Percentiles rank a stretch among this genome's conserved stretches.
Evolutionary conservation across 2,329 filamentous ascomycete genomes (phyloP).

Genomic region (Trichoderma koningiopsis): DNA sequence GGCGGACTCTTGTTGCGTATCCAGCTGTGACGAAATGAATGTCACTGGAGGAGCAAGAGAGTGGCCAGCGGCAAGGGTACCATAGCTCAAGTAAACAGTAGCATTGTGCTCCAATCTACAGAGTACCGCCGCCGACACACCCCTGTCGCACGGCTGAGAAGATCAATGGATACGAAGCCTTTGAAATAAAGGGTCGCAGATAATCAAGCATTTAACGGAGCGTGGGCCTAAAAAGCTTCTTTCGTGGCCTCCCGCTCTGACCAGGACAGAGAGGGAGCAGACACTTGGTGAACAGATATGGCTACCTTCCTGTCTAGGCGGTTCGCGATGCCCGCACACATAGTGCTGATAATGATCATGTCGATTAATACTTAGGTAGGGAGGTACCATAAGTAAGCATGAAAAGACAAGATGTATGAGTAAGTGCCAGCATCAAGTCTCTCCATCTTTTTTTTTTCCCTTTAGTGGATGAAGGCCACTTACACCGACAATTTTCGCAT

Average conservation of each 20-base stretch:
- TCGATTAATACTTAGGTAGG: constrained; percentile 8
- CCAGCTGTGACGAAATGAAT: constrained; percentile 1
- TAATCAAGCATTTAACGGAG: constrained; percentile 1
- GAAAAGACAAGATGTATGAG: neutral
- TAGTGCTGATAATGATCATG: neutral
- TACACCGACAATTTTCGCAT: neutral
- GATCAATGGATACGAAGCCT: neutral
- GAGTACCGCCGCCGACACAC: neutral
- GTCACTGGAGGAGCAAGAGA: neutral
- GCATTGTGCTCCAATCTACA: neutral
- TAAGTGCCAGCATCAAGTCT: neutral
- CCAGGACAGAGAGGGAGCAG: neutral
- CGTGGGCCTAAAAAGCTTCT: constrained; percentile 18
- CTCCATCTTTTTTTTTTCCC: neutral
- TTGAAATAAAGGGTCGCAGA: neutral
- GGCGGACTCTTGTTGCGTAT: neutral
- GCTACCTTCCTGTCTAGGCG: constrained; percentile 1
- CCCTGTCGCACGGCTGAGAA: neutral
- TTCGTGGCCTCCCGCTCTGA: neutral
- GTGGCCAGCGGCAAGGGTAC: neutral
- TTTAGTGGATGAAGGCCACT: neutral
- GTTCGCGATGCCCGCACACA: neutral
- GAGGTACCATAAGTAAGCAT: neutral
- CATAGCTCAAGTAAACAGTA: neutral
- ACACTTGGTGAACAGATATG: neutral